Conservation (phyloP, 768 basidiomycete genomes). For the Imleria badia region DNA sequence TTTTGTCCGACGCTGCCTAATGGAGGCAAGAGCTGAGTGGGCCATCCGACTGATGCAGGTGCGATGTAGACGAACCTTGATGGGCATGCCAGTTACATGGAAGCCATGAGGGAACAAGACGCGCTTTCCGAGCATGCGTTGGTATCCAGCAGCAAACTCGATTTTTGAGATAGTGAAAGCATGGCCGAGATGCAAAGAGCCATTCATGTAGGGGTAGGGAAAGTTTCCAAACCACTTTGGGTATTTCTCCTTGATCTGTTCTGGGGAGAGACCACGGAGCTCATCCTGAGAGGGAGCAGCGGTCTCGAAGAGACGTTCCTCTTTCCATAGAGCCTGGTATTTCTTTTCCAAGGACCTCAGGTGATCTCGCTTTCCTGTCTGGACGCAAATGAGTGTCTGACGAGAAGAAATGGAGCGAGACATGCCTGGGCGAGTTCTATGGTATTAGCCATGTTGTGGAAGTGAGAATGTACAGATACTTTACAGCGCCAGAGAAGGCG, state of each 20-base stretch:
- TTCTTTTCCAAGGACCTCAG: conserved; percentile 79
- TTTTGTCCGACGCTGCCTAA: conserved; percentile 95
- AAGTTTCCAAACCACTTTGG: conserved; percentile 99
- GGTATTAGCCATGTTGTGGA: conserved; percentile 53
- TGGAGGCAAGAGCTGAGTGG: neutral
- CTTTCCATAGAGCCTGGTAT: conserved; percentile 82
- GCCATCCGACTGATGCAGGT: neutral
- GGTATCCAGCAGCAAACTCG: conserved; percentile 94
- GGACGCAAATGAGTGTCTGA: conserved; percentile 11
- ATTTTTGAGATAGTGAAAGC: conserved; percentile 98
- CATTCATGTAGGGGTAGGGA: conserved; percentile 98
- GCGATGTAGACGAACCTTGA: conserved; percentile 70
- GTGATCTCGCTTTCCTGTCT: conserved; percentile 95
- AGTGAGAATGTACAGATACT: conserved; percentile 23
- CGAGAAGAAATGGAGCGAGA: neutral
- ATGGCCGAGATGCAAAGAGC: conserved; percentile 94
- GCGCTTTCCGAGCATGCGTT: conserved; percentile 92
- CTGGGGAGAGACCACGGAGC: conserved; percentile 57
- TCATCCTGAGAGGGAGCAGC: conserved; percentile 73
- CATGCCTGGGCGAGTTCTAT: conserved; percentile 63
- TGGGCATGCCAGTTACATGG: conserved; percentile 98
- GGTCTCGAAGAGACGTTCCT: conserved; percentile 79
- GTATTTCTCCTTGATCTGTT: conserved; percentile 68
- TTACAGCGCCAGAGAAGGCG: conserved; percentile 35
- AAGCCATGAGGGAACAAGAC: conserved; percentile 97